Conservation (phyloP, 2,329 filamentous ascomycete species). For the Dissoconium aciculare region DNA sequence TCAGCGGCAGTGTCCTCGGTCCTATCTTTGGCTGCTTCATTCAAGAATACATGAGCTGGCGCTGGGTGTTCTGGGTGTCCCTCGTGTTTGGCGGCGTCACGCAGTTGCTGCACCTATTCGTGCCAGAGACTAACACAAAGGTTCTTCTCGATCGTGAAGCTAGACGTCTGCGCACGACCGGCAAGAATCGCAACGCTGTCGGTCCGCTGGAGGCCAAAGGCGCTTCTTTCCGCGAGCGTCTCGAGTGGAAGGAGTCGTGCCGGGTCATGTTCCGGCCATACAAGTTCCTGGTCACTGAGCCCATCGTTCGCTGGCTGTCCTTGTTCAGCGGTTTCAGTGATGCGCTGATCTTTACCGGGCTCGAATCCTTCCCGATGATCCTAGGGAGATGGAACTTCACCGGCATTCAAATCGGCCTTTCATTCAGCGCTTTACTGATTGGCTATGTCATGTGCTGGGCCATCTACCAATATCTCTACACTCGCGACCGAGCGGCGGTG, state of each 20-base stretch:
- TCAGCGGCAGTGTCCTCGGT: slow-evolving; percentile 20
- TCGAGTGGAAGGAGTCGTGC: slow-evolving; percentile 28
- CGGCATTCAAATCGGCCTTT: slow-evolving; percentile 41
- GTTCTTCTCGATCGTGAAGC: slow-evolving; percentile 64
- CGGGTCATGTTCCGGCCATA: slow-evolving; percentile 50
- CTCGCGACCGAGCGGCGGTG: slow-evolving; percentile 33
- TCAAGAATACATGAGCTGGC: slow-evolving; percentile 42
- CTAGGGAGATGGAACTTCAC: slow-evolving; percentile 48
- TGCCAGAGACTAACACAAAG: slow-evolving; percentile 64
- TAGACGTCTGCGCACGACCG: slow-evolving; percentile 45
- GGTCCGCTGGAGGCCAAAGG: slow-evolving; percentile 55
- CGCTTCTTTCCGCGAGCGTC: slow-evolving; percentile 14
- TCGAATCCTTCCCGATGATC: slow-evolving; percentile 55
- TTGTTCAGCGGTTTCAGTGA: slow-evolving; percentile 59
- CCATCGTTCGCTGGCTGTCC: slow-evolving; percentile 56
- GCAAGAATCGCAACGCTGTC: slow-evolving; percentile 41
- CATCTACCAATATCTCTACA: slow-evolving; percentile 36
- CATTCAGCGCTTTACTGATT: slow-evolving; percentile 44
- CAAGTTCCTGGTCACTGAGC: slow-evolving; percentile 58
- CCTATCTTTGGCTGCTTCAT: slow-evolving; percentile 23
- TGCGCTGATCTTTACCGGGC: slow-evolving; percentile 63
- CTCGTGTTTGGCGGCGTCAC: slow-evolving; percentile 60
- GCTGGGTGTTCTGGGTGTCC: slow-evolving; percentile 74
- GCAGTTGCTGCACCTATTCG: slow-evolving; percentile 43
- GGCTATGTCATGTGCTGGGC: slow-evolving; percentile 51